These are phyloP conservation scores for Hygrophoropsis aurantiaca DNA, from an alignment of 768 basidiomycete genomes.

Conservation along the genomic window DNA sequence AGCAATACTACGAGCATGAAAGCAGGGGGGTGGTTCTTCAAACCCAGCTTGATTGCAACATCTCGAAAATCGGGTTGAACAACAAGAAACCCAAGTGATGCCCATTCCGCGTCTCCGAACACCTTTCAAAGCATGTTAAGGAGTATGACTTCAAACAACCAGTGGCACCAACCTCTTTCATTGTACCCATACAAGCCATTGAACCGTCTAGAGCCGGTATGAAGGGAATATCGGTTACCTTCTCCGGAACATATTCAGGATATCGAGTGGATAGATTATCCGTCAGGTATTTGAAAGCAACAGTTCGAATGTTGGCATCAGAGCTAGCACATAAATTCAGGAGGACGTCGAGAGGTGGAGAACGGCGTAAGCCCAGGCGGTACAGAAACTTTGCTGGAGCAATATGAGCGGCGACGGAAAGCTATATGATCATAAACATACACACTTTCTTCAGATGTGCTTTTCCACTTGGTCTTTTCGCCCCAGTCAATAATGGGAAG, in stretches of 20 bases:
- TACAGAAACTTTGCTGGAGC: slow-evolving; percentile 75
- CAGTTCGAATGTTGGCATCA: slow-evolving; percentile 47
- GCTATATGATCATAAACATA: neutral
- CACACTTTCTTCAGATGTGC: slow-evolving; percentile 83
- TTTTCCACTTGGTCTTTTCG: slow-evolving; percentile 71
- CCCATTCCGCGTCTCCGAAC: slow-evolving; percentile 66
- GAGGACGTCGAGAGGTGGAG: slow-evolving; percentile 65
- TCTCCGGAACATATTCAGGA: slow-evolving; percentile 51
- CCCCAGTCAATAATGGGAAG: slow-evolving; percentile 92
- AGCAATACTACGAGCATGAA: slow-evolving; percentile 58
- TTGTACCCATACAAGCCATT: slow-evolving; percentile 55
- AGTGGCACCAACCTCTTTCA: slow-evolving; percentile 53
- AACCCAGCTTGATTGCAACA: slow-evolving; percentile 65
- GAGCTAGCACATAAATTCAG: slow-evolving; percentile 66
- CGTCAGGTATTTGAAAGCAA: slow-evolving; percentile 80
- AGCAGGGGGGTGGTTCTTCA: slow-evolving; percentile 69
- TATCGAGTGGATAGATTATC: slow-evolving; percentile 69
- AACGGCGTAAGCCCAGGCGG: slow-evolving; percentile 64
- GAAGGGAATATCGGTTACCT: slow-evolving; percentile 64
- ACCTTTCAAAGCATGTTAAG: slow-evolving; percentile 45
- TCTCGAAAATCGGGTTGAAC: slow-evolving; percentile 52
- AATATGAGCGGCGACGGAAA: neutral
- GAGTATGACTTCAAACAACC: neutral
- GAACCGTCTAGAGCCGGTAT: slow-evolving; percentile 69
- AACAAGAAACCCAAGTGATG: slow-evolving; percentile 73